phyloP scores from a whole-genome alignment of 23 red algal genomes.

The Gracilariopsis chorda region DNA sequence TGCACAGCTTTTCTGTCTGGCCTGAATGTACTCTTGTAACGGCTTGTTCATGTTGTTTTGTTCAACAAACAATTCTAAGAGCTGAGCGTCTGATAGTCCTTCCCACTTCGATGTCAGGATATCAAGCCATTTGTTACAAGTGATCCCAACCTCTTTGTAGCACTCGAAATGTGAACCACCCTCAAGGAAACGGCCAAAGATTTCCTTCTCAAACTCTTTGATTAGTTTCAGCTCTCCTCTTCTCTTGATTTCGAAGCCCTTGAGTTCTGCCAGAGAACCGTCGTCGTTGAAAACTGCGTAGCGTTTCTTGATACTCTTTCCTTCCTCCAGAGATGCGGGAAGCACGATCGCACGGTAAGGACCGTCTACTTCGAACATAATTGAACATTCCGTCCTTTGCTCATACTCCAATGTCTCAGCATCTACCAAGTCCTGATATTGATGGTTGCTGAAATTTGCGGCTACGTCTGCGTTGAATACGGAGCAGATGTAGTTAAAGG shows the following conservation, averaged over 20 bases:
- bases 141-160: slow-evolving; percentile 74
- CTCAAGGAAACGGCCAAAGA: slow-evolving; percentile 85
- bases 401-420: slow-evolving; percentile 61
- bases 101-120: slow-evolving; percentile 78
- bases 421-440: slow-evolving; percentile 88
- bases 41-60: slow-evolving; percentile 98
- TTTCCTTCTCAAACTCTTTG: slow-evolving; percentile 94
- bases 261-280: slow-evolving; percentile 89
- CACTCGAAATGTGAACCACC: slow-evolving; percentile 56
- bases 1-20: slow-evolving; percentile 85
- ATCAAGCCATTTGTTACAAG: slow-evolving; percentile 89
- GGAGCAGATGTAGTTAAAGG: slow-evolving; percentile 83
- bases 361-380: slow-evolving; percentile 98
- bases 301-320: slow-evolving; percentile 98
- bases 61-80: slow-evolving; percentile 89
- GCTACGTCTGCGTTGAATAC: slow-evolving; percentile 88
- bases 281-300: slow-evolving; percentile 99
- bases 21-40: slow-evolving; percentile 77
- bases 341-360: slow-evolving; percentile 98
- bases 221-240: slow-evolving; percentile 98
- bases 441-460: slow-evolving; percentile 91
- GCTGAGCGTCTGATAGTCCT: slow-evolving; percentile 64
- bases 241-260: slow-evolving; percentile 99
- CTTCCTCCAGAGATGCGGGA: slow-evolving; percentile 92
- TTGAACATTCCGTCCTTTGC: slow-evolving; percentile 77